Base-by-base conservation (phyloP, 352 stramenopile species). In the Pythium rhizo-oryzae region DNA sequence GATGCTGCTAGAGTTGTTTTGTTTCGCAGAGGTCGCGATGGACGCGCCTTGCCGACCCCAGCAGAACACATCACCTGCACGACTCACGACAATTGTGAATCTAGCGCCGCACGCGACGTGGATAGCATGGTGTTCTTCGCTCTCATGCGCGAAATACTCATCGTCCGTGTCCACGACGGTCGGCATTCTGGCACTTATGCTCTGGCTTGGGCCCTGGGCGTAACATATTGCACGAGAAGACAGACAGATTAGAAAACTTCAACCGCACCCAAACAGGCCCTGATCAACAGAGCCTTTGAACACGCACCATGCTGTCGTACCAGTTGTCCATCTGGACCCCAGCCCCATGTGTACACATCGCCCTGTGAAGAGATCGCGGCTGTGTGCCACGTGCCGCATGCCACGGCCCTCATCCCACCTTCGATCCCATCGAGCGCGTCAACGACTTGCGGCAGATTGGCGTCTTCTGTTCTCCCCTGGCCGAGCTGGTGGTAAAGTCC, bases 321-420 rank as follows among this genome's bases (percentile, higher is more conserved):
- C 76, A 94, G 46, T 72, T 94, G 87, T 0, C 79, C 79, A 69
- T 93, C 76, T 39, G 69, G 78, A 25, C 84, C 81, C 87, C 87
- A 94, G 21, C 87, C 87, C 82, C 84, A 94, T 28, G 84, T 89
- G 67, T 93, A 94, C 30, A 93, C 50, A 58, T 94, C 85, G 1
- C 85, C 82, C 8, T 79, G 77, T 4, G 75, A 72, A 8, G 85
- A 90, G 16, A 84, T 55, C 79, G 81, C 85, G 74, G 80, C 77
- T 11, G 85, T 90, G 70, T 94, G 85, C 84, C 87, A 94, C 37
- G 74, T 90, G 5, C 87, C 87, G 50, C 87, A 94, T 0, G 80
- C 79, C 28, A 92, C 72, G 23, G 80, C 70, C 4, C 77, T 55
- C 12, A 93, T 55, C 0, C 70, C 70, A 28, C 65, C 62, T 33